Percentiles rank a stretch among this genome's conserved stretches.
These are phyloP conservation scores for Circinella umbellata DNA, from an alignment of 371 early-diverging fungal genomes.

Conservation along the genomic window DNA sequence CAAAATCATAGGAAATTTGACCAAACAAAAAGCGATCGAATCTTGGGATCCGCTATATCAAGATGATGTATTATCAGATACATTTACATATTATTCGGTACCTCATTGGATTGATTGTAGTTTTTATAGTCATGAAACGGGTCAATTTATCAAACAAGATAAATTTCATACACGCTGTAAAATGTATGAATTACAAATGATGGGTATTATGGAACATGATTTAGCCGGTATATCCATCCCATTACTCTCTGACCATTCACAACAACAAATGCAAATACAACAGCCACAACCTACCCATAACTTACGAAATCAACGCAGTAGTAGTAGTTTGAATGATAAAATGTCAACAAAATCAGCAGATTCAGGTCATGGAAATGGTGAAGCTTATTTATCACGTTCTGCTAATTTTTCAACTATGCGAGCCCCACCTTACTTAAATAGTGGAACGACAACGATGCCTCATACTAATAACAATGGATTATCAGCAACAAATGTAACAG, in stretches of 20 bases:
- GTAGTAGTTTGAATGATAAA: constrained; percentile 47
- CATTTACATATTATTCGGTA: constrained; percentile 70
- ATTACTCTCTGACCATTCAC: constrained; percentile 24
- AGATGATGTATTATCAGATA: constrained; percentile 43
- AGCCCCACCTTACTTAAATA: constrained; percentile 16
- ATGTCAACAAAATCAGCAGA: constrained; percentile 17
- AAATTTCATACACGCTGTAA: constrained; percentile 75
- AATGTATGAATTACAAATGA: constrained; percentile 86
- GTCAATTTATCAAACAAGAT: constrained; percentile 52
- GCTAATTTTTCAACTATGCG: constrained; percentile 34
- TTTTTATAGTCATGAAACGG: constrained; percentile 75
- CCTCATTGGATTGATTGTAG: constrained; percentile 95
- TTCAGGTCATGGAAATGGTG: constrained; percentile 27
- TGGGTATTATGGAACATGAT: constrained; percentile 78
- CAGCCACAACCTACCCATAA: constrained; percentile 6
- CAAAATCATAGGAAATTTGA: constrained; percentile 22
- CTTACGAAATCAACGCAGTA: constrained; percentile 30
- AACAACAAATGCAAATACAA: background rate
- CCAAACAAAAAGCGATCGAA: constrained; percentile 31
- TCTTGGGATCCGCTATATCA: constrained; percentile 63
- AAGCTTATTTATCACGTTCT: constrained; percentile 45
- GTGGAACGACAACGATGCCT: background rate
- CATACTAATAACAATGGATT: background rate
- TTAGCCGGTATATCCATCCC: constrained; percentile 65
- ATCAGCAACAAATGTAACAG: background rate